Percentiles rank a stretch among this genome's conserved stretches.
phyloP scores from a whole-genome alignment of 2,329 filamentous ascomycete species.

The Epichloe festucae region DNA sequence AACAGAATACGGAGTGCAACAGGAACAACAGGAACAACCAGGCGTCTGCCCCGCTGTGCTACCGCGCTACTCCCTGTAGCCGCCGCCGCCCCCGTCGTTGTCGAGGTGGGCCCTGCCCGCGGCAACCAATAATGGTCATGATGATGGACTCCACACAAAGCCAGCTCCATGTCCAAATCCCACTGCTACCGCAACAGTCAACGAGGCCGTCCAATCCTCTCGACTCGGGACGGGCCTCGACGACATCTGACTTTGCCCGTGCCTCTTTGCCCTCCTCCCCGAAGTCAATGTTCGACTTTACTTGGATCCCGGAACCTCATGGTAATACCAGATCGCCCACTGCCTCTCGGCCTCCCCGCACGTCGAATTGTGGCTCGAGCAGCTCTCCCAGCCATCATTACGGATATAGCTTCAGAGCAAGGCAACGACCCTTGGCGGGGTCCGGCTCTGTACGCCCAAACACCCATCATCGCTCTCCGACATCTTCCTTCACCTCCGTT shows the following conservation, averaged over 20 bases:
- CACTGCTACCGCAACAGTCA: background rate
- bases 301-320: slow-evolving; percentile 2
- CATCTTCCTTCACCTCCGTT: background rate
- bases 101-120: background rate
- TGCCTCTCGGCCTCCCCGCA: slow-evolving; percentile 1
- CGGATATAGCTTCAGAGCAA: slow-evolving; percentile 1
- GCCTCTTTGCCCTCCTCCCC: background rate
- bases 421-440: background rate
- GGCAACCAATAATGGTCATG: slow-evolving; percentile 2
- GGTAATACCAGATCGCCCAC: background rate
- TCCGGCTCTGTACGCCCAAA: background rate
- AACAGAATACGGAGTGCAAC: background rate
- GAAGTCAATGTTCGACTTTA: slow-evolving; percentile 4
- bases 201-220: background rate
- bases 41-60: background rate
- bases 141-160: slow-evolving; percentile 4
- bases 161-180: slow-evolving; percentile 4
- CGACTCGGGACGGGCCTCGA: background rate
- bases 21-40: background rate
- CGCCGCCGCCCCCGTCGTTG: background rate
- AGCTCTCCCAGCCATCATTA: background rate
- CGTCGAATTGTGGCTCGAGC: background rate
- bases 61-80: background rate
- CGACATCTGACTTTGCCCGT: background rate
- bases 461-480: background rate